A percentile compares a stretch with the other conserved stretches of the same genome.
These are phyloP conservation scores for Volvariella volvacea DNA, from an alignment of 1,284 basidiomycete species.

Conservation along the genomic window DNA sequence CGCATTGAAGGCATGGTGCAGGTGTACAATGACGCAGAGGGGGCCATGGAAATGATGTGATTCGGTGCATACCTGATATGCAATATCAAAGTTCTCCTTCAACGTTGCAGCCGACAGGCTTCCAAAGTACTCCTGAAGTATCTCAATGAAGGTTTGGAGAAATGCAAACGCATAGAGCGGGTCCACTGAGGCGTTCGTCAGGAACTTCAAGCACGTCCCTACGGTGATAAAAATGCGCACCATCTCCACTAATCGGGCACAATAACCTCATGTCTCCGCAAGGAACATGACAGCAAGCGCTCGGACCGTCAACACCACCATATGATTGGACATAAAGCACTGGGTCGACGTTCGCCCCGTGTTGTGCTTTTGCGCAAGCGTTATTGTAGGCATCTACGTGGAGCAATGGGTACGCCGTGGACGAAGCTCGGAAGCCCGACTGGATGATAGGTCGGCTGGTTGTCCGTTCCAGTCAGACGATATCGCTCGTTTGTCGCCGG, in stretches of 20 bases:
- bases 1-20: constrained; percentile 1
- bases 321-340: constrained; percentile 58
- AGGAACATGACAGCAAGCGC: constrained; percentile 77
- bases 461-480: not conserved
- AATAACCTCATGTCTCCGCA: constrained; percentile 73
- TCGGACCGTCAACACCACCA: constrained; percentile 40
- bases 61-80: constrained; percentile 83
- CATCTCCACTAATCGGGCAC: constrained; percentile 75
- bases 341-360: constrained; percentile 58
- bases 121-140: constrained; percentile 87
- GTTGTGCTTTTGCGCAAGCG: constrained; percentile 51
- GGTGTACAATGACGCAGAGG: not conserved
- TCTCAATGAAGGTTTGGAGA: constrained; percentile 77
- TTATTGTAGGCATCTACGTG: constrained; percentile 84
- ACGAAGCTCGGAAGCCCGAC: constrained; percentile 80
- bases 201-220: no score
- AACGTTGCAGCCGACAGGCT: constrained; percentile 57
- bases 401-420: constrained; percentile 74
- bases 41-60: no score
- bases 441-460: constrained; percentile 84
- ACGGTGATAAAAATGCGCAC: constrained; percentile 34
- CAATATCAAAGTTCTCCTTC: constrained; percentile 92
- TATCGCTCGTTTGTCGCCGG: not conserved
- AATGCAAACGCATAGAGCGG: constrained; percentile 89
- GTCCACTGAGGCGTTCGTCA: constrained; percentile 52